phyloP scores from a whole-genome alignment of 495 filamentous ascomycete species.

The Clavariopsis aquatica region DNA sequence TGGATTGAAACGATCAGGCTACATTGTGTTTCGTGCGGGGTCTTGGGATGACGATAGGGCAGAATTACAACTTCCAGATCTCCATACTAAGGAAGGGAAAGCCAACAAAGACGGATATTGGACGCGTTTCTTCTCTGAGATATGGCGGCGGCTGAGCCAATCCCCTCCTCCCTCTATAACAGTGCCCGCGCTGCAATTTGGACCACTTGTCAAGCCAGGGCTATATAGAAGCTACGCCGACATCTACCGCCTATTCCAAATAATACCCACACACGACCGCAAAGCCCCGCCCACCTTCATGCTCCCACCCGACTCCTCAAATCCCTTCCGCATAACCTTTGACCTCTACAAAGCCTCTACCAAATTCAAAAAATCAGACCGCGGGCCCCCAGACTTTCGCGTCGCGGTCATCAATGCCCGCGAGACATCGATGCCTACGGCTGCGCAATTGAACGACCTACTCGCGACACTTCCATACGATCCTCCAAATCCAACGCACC shows the following conservation, averaged over 20 bases:
- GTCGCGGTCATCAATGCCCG: slow-evolving; percentile 79
- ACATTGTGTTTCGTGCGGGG: slow-evolving; percentile 71
- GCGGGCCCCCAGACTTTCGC: slow-evolving; percentile 75
- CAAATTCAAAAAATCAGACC: slow-evolving; percentile 71
- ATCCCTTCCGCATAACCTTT: slow-evolving; percentile 68
- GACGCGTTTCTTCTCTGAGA: slow-evolving; percentile 31
- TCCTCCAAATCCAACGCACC: slow-evolving; percentile 48
- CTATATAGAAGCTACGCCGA: slow-evolving; percentile 77
- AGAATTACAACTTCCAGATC: slow-evolving; percentile 16
- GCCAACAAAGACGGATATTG: slow-evolving; percentile 5
- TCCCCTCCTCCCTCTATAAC: neutral
- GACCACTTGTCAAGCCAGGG: slow-evolving; percentile 72
- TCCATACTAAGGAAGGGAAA: neutral
- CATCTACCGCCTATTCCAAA: slow-evolving; percentile 71
- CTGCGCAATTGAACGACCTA: slow-evolving; percentile 68
- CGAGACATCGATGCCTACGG: slow-evolving; percentile 66
- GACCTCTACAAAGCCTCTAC: slow-evolving; percentile 69
- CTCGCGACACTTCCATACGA: slow-evolving; percentile 68
- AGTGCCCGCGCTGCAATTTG: slow-evolving; percentile 44
- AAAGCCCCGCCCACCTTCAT: slow-evolving; percentile 24
- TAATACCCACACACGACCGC: slow-evolving; percentile 75
- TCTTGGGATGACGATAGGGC: slow-evolving; percentile 49
- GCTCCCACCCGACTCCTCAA: slow-evolving; percentile 22
- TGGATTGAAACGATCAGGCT: slow-evolving; percentile 79
- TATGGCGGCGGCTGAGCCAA: slow-evolving; percentile 32